Base-by-base conservation (phyloP, 352 stramenopile genomes). In the Phytophthora melonis region DNA sequence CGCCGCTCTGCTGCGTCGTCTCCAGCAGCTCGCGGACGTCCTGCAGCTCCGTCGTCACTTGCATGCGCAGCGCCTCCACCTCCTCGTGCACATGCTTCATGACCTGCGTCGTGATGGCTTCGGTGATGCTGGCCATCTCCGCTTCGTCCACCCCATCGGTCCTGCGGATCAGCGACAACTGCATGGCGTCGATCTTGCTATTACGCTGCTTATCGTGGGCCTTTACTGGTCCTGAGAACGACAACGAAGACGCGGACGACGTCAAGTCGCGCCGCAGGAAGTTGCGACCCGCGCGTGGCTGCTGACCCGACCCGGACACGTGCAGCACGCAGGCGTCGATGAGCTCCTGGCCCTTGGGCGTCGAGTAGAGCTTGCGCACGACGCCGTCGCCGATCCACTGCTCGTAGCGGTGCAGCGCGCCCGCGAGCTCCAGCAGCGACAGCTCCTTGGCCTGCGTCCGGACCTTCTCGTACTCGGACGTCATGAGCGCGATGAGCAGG, bases 381-480 rank as follows among this genome's bases (percentile, higher is more conserved):
- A 81, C 74, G 34, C 64, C 69, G 23, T 54, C 58, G 6, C 80
- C 78, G 8, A 87, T 66, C 82, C 82, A 90, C 58, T 87, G 71
- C 70, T 90, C 80, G 72, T 87, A 90, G 10, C 82, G 82, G 32
- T 87, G 79, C 52, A 90, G 47, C 25, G 82, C 80, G 5, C 74
- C 69, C 6, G 80, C 79, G 0, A 90, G 72, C 63, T 90, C 78
- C 18, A 86, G 60, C 13, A 88, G 54, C 10, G 82, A 80, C 10
- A 84, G 63, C 47, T 87, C 82, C 71, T 90, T 81, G n/a, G 82
- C 82, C 70, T 86, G 82, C 18, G 66, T 67, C 25, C 81, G 80
- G 47, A 86, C 80, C 59, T 82, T 77, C 50, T 90, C 82, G 63
- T 90, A 90, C 56, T 90, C 82, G 14, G 82, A 87, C 3, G 82